These are phyloP conservation scores for Exophiala mesophila DNA, from an alignment of 2,329 filamentous ascomycete genomes.

Conservation along the genomic window DNA sequence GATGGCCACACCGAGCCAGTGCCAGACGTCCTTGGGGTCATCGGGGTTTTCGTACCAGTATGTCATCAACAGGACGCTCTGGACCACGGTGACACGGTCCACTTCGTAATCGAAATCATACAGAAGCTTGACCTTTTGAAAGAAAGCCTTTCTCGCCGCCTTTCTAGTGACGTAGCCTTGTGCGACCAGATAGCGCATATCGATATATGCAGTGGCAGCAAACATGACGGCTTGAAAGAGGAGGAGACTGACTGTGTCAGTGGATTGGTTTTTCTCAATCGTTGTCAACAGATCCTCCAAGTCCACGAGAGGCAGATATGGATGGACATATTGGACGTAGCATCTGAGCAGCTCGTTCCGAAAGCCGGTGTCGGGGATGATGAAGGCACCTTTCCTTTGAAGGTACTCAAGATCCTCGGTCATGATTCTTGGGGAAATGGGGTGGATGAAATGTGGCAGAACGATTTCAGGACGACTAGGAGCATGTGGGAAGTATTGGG, in stretches of 20 bases:
- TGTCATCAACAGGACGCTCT: conserved; percentile 84
- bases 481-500: conserved; percentile 43
- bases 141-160: conserved; percentile 80
- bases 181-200: conserved; percentile 67
- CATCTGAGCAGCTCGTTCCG: conserved; percentile 76
- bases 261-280: conserved; percentile 63
- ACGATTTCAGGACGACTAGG: conserved; percentile 43
- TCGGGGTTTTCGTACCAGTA: conserved; percentile 98
- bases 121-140: conserved; percentile 73
- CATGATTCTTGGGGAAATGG: conserved; percentile 70
- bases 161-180: conserved; percentile 76
- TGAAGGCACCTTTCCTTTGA: conserved; percentile 75
- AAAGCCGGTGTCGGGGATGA: conserved; percentile 63
- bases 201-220: conserved; percentile 80
- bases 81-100: conserved; percentile 82
- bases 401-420: conserved; percentile 80
- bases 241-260: conserved; percentile 71
- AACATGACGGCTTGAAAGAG: conserved; percentile 96
- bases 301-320: conserved; percentile 85
- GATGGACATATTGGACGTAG: conserved; percentile 86
- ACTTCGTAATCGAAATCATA: conserved; percentile 96
- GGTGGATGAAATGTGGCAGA: conserved; percentile 68
- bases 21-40: conserved; percentile 96
- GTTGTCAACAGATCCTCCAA: conserved; percentile 54
- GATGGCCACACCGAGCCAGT: conserved; percentile 96